phyloP scores from a whole-genome alignment of 2,329 filamentous ascomycete genomes.

The Hypocrella siamensis region DNA sequence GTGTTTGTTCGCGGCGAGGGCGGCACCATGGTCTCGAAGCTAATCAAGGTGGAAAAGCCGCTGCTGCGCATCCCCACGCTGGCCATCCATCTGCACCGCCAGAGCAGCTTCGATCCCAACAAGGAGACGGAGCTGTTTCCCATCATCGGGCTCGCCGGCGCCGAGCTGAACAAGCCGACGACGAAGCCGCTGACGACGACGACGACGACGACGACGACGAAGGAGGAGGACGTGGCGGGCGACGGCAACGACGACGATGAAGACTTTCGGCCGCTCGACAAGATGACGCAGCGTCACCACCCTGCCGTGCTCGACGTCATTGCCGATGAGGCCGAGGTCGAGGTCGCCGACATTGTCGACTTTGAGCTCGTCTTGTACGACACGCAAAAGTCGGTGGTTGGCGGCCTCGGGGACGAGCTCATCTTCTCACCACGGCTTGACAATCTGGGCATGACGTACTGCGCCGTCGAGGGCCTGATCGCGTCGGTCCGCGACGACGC shows the following conservation, averaged over 20 bases:
- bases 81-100: slow-evolving; percentile 83
- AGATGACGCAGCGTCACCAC: slow-evolving; percentile 72
- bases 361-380: slow-evolving; percentile 98
- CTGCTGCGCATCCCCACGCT: slow-evolving; percentile 85
- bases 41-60: slow-evolving; percentile 82
- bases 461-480: slow-evolving; percentile 72
- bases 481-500: slow-evolving; percentile 50
- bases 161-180: slow-evolving; percentile 69
- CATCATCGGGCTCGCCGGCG: slow-evolving; percentile 73
- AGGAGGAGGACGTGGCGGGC: slow-evolving; percentile 26
- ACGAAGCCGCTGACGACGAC: slow-evolving; percentile 24
- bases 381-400: slow-evolving; percentile 78
- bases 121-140: slow-evolving; percentile 95
- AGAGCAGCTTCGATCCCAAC: slow-evolving; percentile 80
- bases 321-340: slow-evolving; percentile 59
- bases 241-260: slow-evolving; percentile 26
- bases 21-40: slow-evolving; percentile 61
- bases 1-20: slow-evolving; percentile 65
- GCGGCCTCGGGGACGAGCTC: slow-evolving; percentile 83
- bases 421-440: slow-evolving; percentile 93
- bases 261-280: slow-evolving; percentile 60
- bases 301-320: slow-evolving; percentile 75
- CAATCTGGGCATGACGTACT: slow-evolving; percentile 94
- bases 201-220: slow-evolving; percentile 26
- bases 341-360: slow-evolving; percentile 62